phyloP scores from a whole-genome alignment of 805 yeast genomes.

The Candida orba region DNA sequence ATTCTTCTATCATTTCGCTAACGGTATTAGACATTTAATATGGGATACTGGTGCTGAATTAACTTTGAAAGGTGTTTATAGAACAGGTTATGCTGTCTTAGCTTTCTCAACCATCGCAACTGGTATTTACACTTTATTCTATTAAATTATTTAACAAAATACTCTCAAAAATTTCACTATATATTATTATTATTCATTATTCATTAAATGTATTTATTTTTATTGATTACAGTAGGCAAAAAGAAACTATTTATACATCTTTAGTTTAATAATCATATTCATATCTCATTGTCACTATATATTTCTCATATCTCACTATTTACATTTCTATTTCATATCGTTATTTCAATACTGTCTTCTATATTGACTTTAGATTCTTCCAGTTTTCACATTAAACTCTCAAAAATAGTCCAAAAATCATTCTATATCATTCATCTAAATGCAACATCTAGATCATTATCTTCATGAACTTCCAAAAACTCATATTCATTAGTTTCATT shows the following conservation, averaged over 20 bases:
- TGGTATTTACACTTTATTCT: slow-evolving; percentile 30
- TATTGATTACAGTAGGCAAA: too few relatives aligned
- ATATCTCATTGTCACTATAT: not conserved
- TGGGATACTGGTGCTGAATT: slow-evolving; percentile 89
- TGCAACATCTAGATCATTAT: not conserved
- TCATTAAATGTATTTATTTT: too few relatives aligned
- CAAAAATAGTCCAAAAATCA: too few relatives aligned
- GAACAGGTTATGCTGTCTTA: slow-evolving; percentile 81
- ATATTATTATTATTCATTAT: too few relatives aligned
- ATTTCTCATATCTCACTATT: too few relatives aligned
- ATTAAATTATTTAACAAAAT: not conserved
- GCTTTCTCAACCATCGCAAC: slow-evolving; percentile 56
- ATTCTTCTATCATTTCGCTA: slow-evolving; percentile 77
- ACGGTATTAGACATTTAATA: slow-evolving; percentile 86
- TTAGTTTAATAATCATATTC: too few relatives aligned
- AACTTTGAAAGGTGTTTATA: slow-evolving; percentile 80
- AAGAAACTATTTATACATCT: too few relatives aligned
- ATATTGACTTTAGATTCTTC: too few relatives aligned
- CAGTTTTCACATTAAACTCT: too few relatives aligned
- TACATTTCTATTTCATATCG: too few relatives aligned
- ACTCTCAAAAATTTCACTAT: too few relatives aligned
- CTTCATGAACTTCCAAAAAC: slow-evolving; percentile 1
- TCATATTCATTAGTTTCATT: not conserved
- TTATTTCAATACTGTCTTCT: too few relatives aligned
- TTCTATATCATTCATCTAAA: not conserved